Conservation (phyloP, 768 basidiomycete genomes). For the Lactarius evosmus region DNA sequence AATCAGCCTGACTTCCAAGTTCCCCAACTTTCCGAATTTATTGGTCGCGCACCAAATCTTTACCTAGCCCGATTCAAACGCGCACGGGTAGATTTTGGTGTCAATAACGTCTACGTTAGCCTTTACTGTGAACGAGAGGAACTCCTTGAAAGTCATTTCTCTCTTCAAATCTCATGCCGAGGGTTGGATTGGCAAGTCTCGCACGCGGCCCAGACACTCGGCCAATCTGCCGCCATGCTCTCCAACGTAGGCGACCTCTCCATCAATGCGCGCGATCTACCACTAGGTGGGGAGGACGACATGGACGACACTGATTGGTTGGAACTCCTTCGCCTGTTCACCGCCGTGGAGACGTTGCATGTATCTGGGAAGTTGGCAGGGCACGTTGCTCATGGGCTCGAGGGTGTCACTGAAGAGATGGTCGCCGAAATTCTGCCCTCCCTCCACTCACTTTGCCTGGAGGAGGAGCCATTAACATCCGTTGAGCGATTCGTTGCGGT, state of each 20-base stretch:
- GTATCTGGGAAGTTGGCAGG: not conserved
- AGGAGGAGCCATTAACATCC: not conserved
- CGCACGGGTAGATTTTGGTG: not conserved
- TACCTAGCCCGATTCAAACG: not conserved
- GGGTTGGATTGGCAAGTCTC: slow-evolving; percentile 8
- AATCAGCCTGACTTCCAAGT: not conserved
- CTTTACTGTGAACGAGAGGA: not conserved
- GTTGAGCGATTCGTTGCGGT: not conserved
- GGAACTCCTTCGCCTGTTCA: slow-evolving; percentile 1
- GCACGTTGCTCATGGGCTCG: not conserved
- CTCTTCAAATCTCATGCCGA: not conserved
- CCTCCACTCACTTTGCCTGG: not conserved
- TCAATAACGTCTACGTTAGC: not conserved
- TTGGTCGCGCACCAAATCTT: not conserved
- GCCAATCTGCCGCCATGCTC: not conserved
- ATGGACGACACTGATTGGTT: not conserved
- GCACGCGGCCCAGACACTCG: not conserved
- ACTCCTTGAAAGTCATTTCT: not conserved
- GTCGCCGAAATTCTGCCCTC: not conserved
- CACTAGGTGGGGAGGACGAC: not conserved
- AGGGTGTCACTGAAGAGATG: not conserved
- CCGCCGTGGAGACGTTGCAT: not conserved
- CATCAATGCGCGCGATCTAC: not conserved
- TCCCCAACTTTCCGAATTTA: not conserved
- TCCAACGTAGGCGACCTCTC: not conserved